Evolutionary conservation across 768 basidiomycete species (phyloP), one percentile per base, ranked within the genome.

Genomic region (Boletus sp.): DNA sequence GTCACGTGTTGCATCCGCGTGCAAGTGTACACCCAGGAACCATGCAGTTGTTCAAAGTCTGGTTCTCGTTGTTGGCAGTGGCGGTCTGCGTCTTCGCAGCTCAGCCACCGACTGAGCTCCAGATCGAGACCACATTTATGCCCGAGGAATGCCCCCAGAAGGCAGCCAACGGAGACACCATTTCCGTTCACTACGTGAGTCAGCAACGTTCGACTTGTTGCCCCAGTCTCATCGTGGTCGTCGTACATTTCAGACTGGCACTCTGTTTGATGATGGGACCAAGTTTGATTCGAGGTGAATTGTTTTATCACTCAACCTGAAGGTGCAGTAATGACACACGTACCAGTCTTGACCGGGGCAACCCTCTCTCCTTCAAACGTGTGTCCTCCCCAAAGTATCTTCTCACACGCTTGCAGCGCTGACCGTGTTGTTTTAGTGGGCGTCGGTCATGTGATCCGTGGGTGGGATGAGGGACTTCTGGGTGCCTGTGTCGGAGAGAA

Each of bases 401-500:
- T 55, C 47, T 14, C 23, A 8, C 30, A 37, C 17, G 9, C 23
- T 27, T 9, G n/a, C n/a, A 25, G 38, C 8, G 13, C 38, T 59
- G 5, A 64, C 11, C 38, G 52, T 54, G 11, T 38, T 8, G 48
- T 50, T 6, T 2, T 41, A 93, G 90, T 93, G 30, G 90, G 90
- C 47, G 70, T 77, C 38, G 87, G 87, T 10, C 89, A 91, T 64
- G 90, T 93, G 48, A 93, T 93, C 67, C 77, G 78, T 59, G 90
- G 90, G 17, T 93, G 90, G 90, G 90, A 93, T 60, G 72, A 89
- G 39, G 90, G 90, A 61, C 82, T 93, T 46, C 53, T 80, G 37
- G 89, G 87, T 51, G 93, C 96, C 85, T 96, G 94, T 67, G 67
- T 92, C 37, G 76, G 81, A 55, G 94, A 97, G 76, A 93, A 91